These are phyloP conservation scores for Pythium scleroteichum DNA, from an alignment of 352 stramenopile species.

Conservation along the genomic window DNA sequence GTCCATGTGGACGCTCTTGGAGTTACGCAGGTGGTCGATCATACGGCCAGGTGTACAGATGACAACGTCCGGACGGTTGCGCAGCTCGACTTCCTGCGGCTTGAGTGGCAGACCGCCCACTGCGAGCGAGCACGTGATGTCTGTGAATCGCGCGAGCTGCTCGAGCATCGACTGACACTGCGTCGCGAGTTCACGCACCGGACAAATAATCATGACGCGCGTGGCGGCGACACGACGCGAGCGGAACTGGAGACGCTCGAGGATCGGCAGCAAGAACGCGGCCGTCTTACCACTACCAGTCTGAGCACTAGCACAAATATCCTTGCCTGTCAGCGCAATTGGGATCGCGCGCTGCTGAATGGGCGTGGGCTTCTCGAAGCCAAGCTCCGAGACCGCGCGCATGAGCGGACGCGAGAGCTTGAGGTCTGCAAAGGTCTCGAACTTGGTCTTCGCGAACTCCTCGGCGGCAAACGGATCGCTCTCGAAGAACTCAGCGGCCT, in stretches of 20 bases:
- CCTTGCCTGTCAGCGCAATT: constrained; percentile 92
- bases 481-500: constrained; percentile 83
- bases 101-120: constrained; percentile 92
- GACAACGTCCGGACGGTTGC: constrained; percentile 95
- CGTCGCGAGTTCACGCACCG: constrained; percentile 96
- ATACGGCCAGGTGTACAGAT: constrained; percentile 98
- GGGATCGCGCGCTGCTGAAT: constrained; percentile 95
- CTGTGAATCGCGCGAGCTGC: constrained; percentile 95
- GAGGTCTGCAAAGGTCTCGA: constrained; percentile 95
- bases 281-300: constrained; percentile 98
- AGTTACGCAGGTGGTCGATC: constrained; percentile 98
- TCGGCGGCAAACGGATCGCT: constrained; percentile 74
- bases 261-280: constrained; percentile 96
- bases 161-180: constrained; percentile 96
- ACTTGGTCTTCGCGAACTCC: constrained; percentile 79
- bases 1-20: constrained; percentile 95
- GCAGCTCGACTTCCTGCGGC: constrained; percentile 95
- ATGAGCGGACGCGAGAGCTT: constrained; percentile 97
- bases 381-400: constrained; percentile 94
- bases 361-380: constrained; percentile 96
- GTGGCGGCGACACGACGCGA: constrained; percentile 85
- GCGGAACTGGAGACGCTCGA: constrained; percentile 96
- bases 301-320: constrained; percentile 97
- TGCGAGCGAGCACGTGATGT: constrained; percentile 92
- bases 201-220: constrained; percentile 96